Base-by-base conservation (phyloP, 2,329 filamentous ascomycete species). In the Tolypocladium amazonense region DNA sequence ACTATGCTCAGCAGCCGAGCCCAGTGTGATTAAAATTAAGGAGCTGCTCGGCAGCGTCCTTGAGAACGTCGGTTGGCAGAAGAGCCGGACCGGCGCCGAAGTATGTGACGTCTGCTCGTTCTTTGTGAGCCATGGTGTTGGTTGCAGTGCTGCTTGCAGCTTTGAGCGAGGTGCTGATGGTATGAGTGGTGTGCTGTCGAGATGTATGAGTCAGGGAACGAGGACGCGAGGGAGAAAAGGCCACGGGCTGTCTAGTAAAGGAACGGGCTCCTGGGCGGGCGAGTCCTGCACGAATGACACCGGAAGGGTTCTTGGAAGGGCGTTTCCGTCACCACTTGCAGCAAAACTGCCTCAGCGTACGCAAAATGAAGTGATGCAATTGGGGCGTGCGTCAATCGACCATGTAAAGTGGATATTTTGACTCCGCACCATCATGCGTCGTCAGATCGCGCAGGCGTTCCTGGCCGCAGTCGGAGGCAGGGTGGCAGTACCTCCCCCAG, bases 61-160 rank as follows among this genome's bases (percentile, higher is more conserved):
- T 85, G 56, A 97, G 83, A 27, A 97, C 89, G 4, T 84, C 76
- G 15, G 90, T 95, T 30, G 92, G 92, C 23, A 97, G 81, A 38
- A 85, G 79, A n/a, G 93, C 92, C 56, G 93, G 93, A 63, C 93
- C 93, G 58, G 93, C 92, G 62, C 92, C 92, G 67, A 96, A 96
- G 76, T 95, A 94, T 65, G 87, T 83, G 71, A 94, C 84, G 64
- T 93, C 87, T 67, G 85, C 80, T 74, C 90, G 47, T 37, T 58
- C 37, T 38, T 58, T 58, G 47, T 38, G 15, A 50, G 25, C 57
- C 47, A 53, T 54, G 57, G 20, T 23, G 35, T 37, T 18, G 4
- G 52, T 37, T 37, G 3, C 33, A 2, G 30, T 39, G 55, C 8
- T 25, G 55, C 55, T 41, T 18, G 20, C 3, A n/a, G 39, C 20